These are phyloP conservation scores for Circinella minor DNA, from an alignment of 371 early-diverging fungal species.

Conservation along the genomic window DNA sequence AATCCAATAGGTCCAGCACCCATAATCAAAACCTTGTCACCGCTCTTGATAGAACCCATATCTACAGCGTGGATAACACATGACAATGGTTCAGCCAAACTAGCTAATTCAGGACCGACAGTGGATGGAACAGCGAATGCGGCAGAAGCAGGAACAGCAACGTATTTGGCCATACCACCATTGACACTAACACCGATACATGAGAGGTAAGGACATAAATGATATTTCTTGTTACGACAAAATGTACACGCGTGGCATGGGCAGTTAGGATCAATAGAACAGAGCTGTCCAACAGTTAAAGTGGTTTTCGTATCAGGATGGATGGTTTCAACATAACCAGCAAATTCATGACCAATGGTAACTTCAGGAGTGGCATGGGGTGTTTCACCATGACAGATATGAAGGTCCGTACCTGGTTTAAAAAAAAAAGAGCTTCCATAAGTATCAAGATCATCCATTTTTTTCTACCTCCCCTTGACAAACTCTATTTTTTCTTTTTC, in stretches of 20 bases:
- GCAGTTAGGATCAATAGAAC: conserved; percentile 59
- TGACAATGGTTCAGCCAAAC: conserved; percentile 62
- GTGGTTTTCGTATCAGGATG: conserved; percentile 43
- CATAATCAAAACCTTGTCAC: conserved; percentile 49
- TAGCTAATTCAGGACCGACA: conserved; percentile 52
- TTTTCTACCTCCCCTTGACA: background rate
- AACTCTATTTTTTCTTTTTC: background rate
- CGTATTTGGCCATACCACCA: conserved; percentile 65
- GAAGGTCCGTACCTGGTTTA: conserved; percentile 54
- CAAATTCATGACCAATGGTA: conserved; percentile 62
- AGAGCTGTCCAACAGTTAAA: conserved; percentile 45
- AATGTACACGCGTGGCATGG: conserved; percentile 58
- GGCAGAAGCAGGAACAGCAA: conserved; percentile 49
- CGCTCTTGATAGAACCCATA: conserved; percentile 50
- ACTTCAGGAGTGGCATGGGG: conserved; percentile 57
- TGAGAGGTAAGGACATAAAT: conserved; percentile 48
- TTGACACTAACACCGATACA: conserved; percentile 59
- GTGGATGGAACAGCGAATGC: conserved; percentile 41
- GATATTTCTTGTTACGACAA: conserved; percentile 57
- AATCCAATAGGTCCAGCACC: conserved; percentile 65
- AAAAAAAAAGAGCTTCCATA: background rate
- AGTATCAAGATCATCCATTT: too few species aligned
- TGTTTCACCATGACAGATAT: conserved; percentile 62
- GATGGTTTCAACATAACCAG: conserved; percentile 54
- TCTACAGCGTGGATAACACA: conserved; percentile 64